phyloP scores from a whole-genome alignment of 2,329 filamentous ascomycete species.

The Nemania diffusa region DNA sequence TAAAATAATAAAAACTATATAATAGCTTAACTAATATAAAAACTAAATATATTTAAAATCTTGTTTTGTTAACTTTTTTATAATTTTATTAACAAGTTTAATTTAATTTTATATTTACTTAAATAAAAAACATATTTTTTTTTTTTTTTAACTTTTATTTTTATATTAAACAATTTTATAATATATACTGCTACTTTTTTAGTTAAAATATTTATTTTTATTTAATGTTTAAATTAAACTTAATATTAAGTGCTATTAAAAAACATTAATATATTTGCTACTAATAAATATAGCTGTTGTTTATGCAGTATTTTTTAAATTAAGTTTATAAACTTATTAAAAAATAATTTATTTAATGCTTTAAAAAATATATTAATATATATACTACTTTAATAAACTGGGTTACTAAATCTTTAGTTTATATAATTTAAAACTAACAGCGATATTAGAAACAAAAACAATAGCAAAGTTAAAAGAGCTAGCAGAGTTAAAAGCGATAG shows the following conservation, averaged over 20 bases:
- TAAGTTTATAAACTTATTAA: no score
- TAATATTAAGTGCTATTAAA: background rate
- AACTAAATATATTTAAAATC: background rate
- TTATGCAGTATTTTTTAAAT: no score
- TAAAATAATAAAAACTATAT: no score
- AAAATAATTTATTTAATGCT: no score
- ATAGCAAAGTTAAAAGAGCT: no score
- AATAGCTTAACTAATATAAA: background rate
- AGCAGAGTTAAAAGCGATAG: no score
- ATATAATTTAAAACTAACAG: no score
- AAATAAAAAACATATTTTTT: background rate
- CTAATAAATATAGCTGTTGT: background rate
- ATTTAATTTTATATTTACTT: background rate
- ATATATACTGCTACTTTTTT: no score
- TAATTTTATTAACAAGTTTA: background rate
- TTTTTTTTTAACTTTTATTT: no score
- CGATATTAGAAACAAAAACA: no score
- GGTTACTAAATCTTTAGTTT: no score
- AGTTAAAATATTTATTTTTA: background rate
- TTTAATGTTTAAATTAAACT: background rate
- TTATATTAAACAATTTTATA: background rate
- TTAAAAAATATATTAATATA: no score
- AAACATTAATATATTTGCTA: slow-evolving; percentile 1
- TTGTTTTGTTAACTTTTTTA: background rate
- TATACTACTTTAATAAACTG: background rate